These are phyloP conservation scores for button mushroom (Agaricus bisporus) DNA, from an alignment of 768 basidiomycete species.

Conservation along the genomic window DNA sequence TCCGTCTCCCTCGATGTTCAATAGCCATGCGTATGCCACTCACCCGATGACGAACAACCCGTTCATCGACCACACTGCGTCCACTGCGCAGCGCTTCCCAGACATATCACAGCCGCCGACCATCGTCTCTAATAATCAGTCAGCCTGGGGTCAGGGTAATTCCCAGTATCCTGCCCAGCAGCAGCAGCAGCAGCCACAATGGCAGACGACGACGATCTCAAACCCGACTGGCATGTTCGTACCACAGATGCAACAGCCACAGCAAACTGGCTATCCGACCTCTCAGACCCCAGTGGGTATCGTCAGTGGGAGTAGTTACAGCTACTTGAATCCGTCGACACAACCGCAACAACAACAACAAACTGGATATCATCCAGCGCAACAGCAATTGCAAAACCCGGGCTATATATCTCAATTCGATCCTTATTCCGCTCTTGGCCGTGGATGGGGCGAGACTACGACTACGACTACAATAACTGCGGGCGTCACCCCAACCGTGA, in stretches of 20 bases:
- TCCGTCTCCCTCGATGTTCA: constrained; percentile 28
- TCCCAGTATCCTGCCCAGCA: constrained; percentile 30
- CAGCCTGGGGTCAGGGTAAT: constrained; percentile 11
- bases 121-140: constrained; percentile 13
- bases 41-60: constrained; percentile 58
- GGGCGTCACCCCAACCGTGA: constrained; percentile 13
- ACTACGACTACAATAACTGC: constrained; percentile 14
- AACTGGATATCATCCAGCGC: constrained; percentile 33
- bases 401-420: constrained; percentile 46
- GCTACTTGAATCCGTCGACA: constrained; percentile 24
- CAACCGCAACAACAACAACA: constrained; percentile 22
- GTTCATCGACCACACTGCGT: constrained; percentile 47
- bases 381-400: constrained; percentile 42
- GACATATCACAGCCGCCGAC: constrained; percentile 39
- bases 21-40: constrained; percentile 29
- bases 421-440: constrained; percentile 41
- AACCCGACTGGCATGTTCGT: constrained; percentile 4
- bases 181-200: constrained; percentile 23
- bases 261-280: constrained; percentile 34
- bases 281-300: constrained; percentile 49
- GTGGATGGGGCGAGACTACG: constrained; percentile 31
- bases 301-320: constrained; percentile 34
- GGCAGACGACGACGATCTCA: not conserved
- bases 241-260: constrained; percentile 14
- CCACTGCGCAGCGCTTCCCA: constrained; percentile 45